Base-by-base conservation (phyloP, 2,329 filamentous ascomycete species). In the Knufia petricola region DNA sequence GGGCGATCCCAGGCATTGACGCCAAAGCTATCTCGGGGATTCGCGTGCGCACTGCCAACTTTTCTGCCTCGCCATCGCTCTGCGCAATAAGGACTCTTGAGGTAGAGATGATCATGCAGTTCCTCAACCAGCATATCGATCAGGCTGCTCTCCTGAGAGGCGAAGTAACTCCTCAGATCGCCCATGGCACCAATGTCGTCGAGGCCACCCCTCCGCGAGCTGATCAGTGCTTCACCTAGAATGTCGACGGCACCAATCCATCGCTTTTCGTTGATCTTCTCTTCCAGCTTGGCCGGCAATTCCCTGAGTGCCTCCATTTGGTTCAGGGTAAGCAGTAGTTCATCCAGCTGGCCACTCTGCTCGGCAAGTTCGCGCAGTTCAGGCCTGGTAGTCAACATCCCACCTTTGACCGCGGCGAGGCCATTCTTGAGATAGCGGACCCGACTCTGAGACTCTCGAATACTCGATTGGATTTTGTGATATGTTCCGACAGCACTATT, bases 401-500 rank as follows among this genome's bases (percentile, higher is more conserved):
- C 89, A 3, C 77, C 74, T 66, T 94, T 94, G 38, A 90, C 84
- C 47, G 81, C 77, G 12, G 82, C 77, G 50, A 98, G 72, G n/a
- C 87, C 87, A 50, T 88, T 81, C 64, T 90, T 92, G 53, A 98
- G 72, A 10, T 75, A 73, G 50, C 90, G 81, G 47, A 98, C 87
- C 52, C 87, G 81, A 60, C 82, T 82, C 66, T 98, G 92, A 13
- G 88, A 95, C 44, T 79, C 75, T 60, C 90, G 85, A 56, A 98
- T 92, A 67, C 87, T 95, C 46, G 82, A 81, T 66, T 98, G 92
- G 53, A 98, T 98, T 67, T 94, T 95, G 72, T 98, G 94, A 63
- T 96, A 98, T 17, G 90, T 96, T 65, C 90, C 92, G 55, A 98
- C 96, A 44, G 90, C 95, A 66, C 87, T 95, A 69, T 96, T 98